These are phyloP conservation scores for Neonectria neomacrospora DNA, from an alignment of 2,329 filamentous ascomycete species.

Conservation along the genomic window DNA sequence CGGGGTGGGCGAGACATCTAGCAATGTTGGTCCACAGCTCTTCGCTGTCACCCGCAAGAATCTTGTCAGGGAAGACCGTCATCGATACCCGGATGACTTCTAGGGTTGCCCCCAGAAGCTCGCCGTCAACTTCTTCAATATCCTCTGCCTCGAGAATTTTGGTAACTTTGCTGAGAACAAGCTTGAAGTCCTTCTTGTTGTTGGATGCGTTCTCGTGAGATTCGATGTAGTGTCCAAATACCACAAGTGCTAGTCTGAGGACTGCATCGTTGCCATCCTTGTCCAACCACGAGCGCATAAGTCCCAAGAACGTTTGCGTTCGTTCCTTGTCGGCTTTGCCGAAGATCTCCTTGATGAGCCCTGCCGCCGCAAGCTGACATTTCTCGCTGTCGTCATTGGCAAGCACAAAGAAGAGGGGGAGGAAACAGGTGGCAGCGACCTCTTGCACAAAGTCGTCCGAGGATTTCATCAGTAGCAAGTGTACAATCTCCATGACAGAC, in stretches of 20 bases:
- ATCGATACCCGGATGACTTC: conserved; percentile 75
- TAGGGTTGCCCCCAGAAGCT: conserved; percentile 79
- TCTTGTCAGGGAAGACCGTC: conserved; percentile 70
- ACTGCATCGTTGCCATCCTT: conserved; percentile 79
- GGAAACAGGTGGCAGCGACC: conserved; percentile 82
- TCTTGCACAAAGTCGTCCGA: conserved; percentile 85
- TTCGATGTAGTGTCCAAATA: conserved; percentile 86
- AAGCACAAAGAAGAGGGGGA: conserved; percentile 85
- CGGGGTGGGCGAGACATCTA: conserved; percentile 75
- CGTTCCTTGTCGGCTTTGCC: conserved; percentile 79
- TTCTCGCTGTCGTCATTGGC: conserved; percentile 89
- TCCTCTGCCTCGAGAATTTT: conserved; percentile 66
- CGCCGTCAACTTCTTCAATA: conserved; percentile 68
- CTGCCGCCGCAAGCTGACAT: conserved; percentile 84
- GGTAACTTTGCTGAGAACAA: conserved; percentile 67
- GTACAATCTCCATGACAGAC: conserved; percentile 92
- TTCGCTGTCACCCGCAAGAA: conserved; percentile 69
- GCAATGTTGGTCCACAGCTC: conserved; percentile 78
- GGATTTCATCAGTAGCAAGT: conserved; percentile 87
- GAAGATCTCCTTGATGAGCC: conserved; percentile 84
- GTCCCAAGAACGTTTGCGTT: conserved; percentile 73
- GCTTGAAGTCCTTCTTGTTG: conserved; percentile 74
- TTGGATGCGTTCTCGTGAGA: conserved; percentile 67
- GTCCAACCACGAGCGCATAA: conserved; percentile 80
- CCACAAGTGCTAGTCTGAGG: conserved; percentile 78